These are phyloP conservation scores for Fusarium pseudoanthophilum DNA, from an alignment of 2,329 filamentous ascomycete genomes.

Conservation along the genomic window DNA sequence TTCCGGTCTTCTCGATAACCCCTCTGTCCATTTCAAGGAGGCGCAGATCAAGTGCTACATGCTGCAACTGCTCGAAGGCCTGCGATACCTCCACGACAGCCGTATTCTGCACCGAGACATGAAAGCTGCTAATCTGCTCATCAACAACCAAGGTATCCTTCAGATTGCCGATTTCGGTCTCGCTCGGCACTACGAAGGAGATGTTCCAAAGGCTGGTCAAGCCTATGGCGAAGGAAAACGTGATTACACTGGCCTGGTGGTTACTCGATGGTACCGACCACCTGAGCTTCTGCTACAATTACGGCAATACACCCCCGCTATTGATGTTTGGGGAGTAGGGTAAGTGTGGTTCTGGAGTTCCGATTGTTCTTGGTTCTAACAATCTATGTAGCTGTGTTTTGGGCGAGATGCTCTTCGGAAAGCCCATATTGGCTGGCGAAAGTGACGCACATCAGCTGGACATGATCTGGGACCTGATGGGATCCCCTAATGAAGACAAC, in stretches of 20 bases:
- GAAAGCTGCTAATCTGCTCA: constrained; percentile 98
- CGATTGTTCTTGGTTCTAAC: constrained; percentile 31
- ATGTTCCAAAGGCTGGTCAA: constrained; percentile 77
- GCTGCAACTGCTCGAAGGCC: constrained; percentile 88
- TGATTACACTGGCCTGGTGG: constrained; percentile 96
- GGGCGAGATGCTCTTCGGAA: constrained; percentile 95
- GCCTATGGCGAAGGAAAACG: constrained; percentile 86
- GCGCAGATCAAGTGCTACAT: constrained; percentile 98
- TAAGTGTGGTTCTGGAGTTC: constrained; percentile 56
- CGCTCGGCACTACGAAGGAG: constrained; percentile 91
- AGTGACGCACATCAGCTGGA: constrained; percentile 91
- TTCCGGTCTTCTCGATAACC: constrained; percentile 96
- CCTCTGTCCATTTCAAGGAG: constrained; percentile 85
- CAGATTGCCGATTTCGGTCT: constrained; percentile 98
- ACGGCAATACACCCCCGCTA: constrained; percentile 93
- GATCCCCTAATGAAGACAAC: constrained; percentile 85
- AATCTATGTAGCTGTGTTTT: constrained; percentile 83
- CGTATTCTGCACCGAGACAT: constrained; percentile 96
- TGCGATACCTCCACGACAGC: constrained; percentile 89
- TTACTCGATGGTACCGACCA: constrained; percentile 96
- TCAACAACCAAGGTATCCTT: constrained; percentile 91
- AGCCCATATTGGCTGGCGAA: constrained; percentile 90
- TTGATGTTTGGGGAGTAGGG: constrained; percentile 99
- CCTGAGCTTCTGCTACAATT: constrained; percentile 91
- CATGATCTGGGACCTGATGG: constrained; percentile 92